phyloP scores from a whole-genome alignment of 2,329 filamentous ascomycete genomes.

The Talaromyces sp. region DNA sequence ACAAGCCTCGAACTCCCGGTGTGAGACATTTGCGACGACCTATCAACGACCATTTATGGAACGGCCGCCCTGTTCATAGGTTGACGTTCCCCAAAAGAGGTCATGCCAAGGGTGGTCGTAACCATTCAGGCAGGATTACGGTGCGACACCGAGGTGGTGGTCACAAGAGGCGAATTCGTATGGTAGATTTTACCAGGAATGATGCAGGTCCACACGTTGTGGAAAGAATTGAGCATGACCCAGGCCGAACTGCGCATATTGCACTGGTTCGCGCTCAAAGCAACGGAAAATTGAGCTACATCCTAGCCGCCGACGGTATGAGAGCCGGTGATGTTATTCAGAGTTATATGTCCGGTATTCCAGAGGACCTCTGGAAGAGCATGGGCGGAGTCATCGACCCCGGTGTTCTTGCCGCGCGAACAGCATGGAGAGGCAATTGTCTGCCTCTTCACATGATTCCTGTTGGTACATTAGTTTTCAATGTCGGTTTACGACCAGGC shows the following conservation, averaged over 20 bases:
- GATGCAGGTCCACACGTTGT: constrained; percentile 78
- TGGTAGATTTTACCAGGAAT: constrained; percentile 78
- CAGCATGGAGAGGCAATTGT: constrained; percentile 90
- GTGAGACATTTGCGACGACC: constrained; percentile 84
- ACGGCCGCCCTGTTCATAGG: constrained; percentile 73
- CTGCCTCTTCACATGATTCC: constrained; percentile 94
- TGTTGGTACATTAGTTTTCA: constrained; percentile 86
- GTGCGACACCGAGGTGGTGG: constrained; percentile 91
- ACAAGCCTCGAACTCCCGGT: constrained; percentile 90
- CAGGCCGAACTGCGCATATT: constrained; percentile 87
- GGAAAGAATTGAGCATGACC: constrained; percentile 93
- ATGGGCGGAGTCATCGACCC: constrained; percentile 94
- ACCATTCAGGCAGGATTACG: constrained; percentile 78
- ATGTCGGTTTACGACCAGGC: constrained; percentile 68
- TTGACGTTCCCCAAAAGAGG: constrained; percentile 91
- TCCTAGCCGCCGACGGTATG: constrained; percentile 92
- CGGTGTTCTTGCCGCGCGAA: constrained; percentile 91
- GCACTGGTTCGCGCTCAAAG: constrained; percentile 73
- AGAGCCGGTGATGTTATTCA: constrained; percentile 85
- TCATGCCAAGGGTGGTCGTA: constrained; percentile 86
- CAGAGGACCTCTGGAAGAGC: constrained; percentile 74
- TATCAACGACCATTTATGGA: constrained; percentile 96
- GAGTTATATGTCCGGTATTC: constrained; percentile 87
- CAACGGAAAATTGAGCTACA: constrained; percentile 76
- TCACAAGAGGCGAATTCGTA: constrained; percentile 84